Evolutionary conservation across 1,284 basidiomycete species (phyloP), one percentile per base, ranked within the genome.

Genomic region (Heterobasidion occidentale): DNA sequence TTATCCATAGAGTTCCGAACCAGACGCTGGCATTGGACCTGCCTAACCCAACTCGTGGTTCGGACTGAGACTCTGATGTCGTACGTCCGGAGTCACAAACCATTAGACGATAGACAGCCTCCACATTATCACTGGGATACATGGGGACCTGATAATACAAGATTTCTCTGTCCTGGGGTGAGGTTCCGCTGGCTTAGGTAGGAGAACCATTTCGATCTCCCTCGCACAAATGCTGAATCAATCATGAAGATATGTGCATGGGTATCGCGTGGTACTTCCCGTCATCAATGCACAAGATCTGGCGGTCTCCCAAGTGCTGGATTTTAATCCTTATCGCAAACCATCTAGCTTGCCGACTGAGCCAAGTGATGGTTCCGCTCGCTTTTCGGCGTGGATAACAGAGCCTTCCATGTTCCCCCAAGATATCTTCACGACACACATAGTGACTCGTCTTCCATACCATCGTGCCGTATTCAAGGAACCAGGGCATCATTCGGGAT

Each of bases 71-170:
- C 66, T 38, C 64, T 78, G 46, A 61, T 73, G 45, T 57, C 58
- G 4, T 71, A 68, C 55, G 20, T 74, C n/a, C 57, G 62, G 4
- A 47, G 45, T 0, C 49, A 54, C 6, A 9, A 17, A 4, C 58
- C 45, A 1, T 47, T 54, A 4, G 54, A 17, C 0, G 59, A 47
- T 11, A 47, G 46, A 17, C 4, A 11, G 35, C 27, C 34, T 58
- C 33, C 19, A 52, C 35, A 46, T 52, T 27, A 60, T 73, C 7
- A 59, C 62, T 83, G 80, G 80, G 56, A 66, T 0, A 63, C 67
- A 9, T 83, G 81, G 81, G 81, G 79, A 1, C 71, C 67, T 2
- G 44, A 51, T 11, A 64, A 73, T 19, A 71, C 76, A 15, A 68
- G 78, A 1, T 69, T 79, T 57, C 52, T 79, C 20, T 59, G 63